phyloP scores from a whole-genome alignment of 345 rosid genomes.

The Mangifera indica region DNA sequence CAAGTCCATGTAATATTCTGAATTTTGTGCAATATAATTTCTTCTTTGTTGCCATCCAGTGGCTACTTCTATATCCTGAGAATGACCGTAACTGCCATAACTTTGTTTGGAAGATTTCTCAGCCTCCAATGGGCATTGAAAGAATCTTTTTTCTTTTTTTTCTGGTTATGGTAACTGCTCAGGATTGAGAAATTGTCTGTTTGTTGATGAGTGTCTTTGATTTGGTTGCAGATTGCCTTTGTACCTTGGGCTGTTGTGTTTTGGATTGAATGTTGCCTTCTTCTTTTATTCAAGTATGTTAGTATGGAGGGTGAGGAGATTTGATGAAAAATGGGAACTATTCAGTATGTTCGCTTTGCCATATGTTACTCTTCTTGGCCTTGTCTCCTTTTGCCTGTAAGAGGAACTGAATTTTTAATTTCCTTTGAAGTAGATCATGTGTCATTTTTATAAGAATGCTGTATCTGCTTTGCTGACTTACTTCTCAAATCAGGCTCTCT shows the following conservation, averaged over 20 bases:
- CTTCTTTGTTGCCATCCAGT: background rate
- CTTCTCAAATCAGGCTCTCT: conserved; percentile 51
- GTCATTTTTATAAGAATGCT: conserved; percentile 4
- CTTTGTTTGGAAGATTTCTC: background rate
- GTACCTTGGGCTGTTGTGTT: conserved; percentile 69
- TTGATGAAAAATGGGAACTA: conserved; percentile 89
- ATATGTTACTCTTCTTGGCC: conserved; percentile 70
- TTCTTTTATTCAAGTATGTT: conserved; percentile 75
- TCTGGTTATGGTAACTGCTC: background rate
- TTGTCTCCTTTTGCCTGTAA: conserved; percentile 88
- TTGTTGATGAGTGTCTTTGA: background rate
- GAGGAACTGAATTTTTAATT: conserved; percentile 21
- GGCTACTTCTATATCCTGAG: background rate
- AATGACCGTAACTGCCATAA: background rate
- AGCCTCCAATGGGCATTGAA: background rate
- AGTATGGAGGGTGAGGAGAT: conserved; percentile 78
- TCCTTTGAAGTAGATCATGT: conserved; percentile 12
- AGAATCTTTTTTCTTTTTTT: no score
- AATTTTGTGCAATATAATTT: background rate
- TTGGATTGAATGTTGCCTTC: conserved; percentile 58
- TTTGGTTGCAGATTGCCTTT: conserved; percentile 70
- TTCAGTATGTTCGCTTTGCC: conserved; percentile 78
- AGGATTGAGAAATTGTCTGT: conserved; percentile 1
- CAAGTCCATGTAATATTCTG: background rate
- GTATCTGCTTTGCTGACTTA: conserved; percentile 16